Base-by-base conservation (phyloP, 768 basidiomycete genomes). In the Rubroboletus pulcherrimus region DNA sequence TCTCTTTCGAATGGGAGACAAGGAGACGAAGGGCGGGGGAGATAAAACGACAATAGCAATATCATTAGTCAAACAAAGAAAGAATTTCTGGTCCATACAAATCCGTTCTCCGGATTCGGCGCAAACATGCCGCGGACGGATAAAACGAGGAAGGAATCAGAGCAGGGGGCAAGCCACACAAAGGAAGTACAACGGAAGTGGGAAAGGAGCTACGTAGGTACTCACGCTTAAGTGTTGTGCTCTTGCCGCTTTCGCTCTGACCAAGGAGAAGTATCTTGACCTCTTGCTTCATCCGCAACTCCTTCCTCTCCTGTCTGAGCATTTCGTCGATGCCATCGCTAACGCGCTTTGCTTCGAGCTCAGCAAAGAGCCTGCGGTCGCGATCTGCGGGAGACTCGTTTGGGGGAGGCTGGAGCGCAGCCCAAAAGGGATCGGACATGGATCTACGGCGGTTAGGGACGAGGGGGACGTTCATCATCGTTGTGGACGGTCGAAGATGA, bases 241-340 rank as follows among this genome's bases (percentile, higher is more conserved):
- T 90, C 77, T 92, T 93, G 39, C 90, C 91, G 64, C 88, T 91
- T 78, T 92, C 90, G 58, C 90, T 91, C 79, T 93, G 91, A 49
- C 91, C 91, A 40, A 93, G 82, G 57, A 93, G 78, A 52, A 93
- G 76, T 50, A 93, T 82, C 66, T 86, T 86, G 71, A 92, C 82
- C 65, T 85, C 83, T 60, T 82, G 77, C 59, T 79, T 83, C 38
- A 71, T 68, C 69, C 79, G 84, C 73, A 79, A 84, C 59, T 87
- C 83, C 52, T 77, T 79, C 55, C 78, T 73, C 64, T 92, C 90
- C 60, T 77, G 74, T 55, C 81, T 80, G 66, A 93, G 76, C 81
- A 86, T 83, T 58, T 87, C 85, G 72, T 93, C 91, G 64, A 93
- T 93, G 21, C 76, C 74, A 63, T 92, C 86, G 74, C 84, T 87